phyloP scores from a whole-genome alignment of 2,329 filamentous ascomycete genomes.

The Amylocarpus encephaloides region DNA sequence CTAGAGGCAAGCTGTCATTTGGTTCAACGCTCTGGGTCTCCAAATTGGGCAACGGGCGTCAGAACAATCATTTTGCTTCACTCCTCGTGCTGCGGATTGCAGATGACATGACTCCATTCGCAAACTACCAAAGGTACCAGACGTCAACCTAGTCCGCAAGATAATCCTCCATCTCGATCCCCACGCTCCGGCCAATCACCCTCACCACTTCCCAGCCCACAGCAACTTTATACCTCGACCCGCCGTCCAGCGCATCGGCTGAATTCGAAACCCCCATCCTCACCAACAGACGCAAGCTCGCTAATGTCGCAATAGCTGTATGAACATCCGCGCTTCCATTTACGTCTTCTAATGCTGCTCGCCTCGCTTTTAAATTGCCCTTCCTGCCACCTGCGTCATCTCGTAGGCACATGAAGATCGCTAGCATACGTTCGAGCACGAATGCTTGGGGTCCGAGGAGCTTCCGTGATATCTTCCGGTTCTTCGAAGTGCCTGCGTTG shows the following conservation, averaged over 20 bases:
- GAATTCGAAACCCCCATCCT: constrained; percentile 48
- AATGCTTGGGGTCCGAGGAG: constrained; percentile 72
- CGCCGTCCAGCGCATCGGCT: constrained; percentile 61
- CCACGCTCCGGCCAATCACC: constrained; percentile 63
- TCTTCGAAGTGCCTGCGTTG: constrained; percentile 39
- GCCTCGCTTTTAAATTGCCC: background rate
- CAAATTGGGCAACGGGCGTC: too few species aligned
- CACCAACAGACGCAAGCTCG: constrained; percentile 62
- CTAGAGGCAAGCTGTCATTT: too few species aligned
- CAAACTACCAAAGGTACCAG: too few species aligned
- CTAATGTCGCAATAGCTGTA: constrained; percentile 65
- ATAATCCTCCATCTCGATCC: constrained; percentile 75
- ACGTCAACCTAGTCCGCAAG: constrained; percentile 53
- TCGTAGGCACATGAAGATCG: constrained; percentile 65
- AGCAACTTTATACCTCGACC: constrained; percentile 70
- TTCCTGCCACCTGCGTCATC: constrained; percentile 30
- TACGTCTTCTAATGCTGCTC: constrained; percentile 1
- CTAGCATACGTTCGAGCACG: constrained; percentile 69
- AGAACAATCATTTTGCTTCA: background rate
- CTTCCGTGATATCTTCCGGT: constrained; percentile 69
- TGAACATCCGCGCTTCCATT: constrained; percentile 46
- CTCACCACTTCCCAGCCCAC: constrained; percentile 72
- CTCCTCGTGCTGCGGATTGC: too few species aligned
- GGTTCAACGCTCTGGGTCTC: too few species aligned
- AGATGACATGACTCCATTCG: too few species aligned